Evolutionary conservation across 257 asterid species (phyloP).

Genomic region (Hygrophila difformis): DNA sequence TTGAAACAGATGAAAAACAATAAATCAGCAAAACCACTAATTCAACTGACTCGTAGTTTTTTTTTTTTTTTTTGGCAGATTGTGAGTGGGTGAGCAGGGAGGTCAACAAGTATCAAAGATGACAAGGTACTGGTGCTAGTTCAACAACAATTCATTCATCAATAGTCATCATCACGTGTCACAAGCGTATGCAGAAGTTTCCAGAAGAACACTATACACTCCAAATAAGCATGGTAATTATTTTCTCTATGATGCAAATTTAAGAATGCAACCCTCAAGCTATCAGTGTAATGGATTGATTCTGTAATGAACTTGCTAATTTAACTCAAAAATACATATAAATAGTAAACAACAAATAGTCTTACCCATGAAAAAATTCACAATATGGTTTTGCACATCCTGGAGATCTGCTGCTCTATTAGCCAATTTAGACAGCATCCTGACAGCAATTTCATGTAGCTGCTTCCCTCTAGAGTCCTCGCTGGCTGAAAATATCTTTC

Average conservation of each 20-base stretch:
- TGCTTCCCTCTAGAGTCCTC: slow-evolving; percentile 78
- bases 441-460: slow-evolving; percentile 50
- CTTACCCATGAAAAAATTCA: slow-evolving; percentile 64
- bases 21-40: too few relatives aligned
- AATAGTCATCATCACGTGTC: too few relatives aligned
- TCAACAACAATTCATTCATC: too few relatives aligned
- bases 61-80: too few relatives aligned
- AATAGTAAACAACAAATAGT: slow-evolving; percentile 3
- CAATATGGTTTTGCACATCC: slow-evolving; percentile 51
- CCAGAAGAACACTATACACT: too few relatives aligned
- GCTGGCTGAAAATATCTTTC: slow-evolving; percentile 58
- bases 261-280: slow-evolving; percentile 7
- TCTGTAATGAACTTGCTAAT: slow-evolving; percentile 8
- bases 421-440: slow-evolving; percentile 55
- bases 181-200: too few relatives aligned
- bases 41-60: too few relatives aligned
- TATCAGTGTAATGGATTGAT: not conserved
- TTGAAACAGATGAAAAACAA: too few relatives aligned
- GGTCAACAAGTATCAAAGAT: too few relatives aligned
- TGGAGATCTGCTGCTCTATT: slow-evolving; percentile 53
- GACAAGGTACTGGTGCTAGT: too few relatives aligned
- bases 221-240: too few relatives aligned
- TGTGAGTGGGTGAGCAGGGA: too few relatives aligned
- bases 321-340: not conserved
- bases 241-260: slow-evolving; percentile 1